These are phyloP conservation scores for Hypoxylon subgilvum DNA, from an alignment of 495 filamentous ascomycete species.

Conservation along the genomic window DNA sequence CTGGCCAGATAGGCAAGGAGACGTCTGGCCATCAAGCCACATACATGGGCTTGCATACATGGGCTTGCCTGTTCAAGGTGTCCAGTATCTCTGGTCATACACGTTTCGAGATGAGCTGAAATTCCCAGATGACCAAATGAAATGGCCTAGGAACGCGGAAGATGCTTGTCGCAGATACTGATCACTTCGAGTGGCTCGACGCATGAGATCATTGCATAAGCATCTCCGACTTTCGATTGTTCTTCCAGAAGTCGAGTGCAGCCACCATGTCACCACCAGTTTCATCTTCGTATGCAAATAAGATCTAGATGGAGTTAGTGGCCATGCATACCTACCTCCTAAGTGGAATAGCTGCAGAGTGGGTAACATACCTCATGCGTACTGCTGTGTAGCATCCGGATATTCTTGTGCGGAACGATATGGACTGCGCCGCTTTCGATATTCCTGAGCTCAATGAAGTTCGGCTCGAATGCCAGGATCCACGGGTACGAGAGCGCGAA, in stretches of 20 bases:
- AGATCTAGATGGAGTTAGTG: constrained; percentile 23
- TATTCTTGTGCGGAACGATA: constrained; percentile 93
- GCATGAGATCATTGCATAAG: constrained; percentile 14
- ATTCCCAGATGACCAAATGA: constrained; percentile 15
- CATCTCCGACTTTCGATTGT: constrained; percentile 53
- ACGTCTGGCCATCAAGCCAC: background rate
- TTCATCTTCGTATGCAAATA: constrained; percentile 96
- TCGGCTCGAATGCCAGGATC: constrained; percentile 97
- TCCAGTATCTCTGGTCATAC: constrained; percentile 35
- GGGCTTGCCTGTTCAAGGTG: too few species aligned
- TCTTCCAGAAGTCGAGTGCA: constrained; percentile 95
- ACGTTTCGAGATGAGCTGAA: constrained; percentile 16
- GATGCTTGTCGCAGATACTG: constrained; percentile 4
- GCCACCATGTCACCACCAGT: constrained; percentile 91
- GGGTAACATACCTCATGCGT: constrained; percentile 83
- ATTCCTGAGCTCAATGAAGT: constrained; percentile 94
- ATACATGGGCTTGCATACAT: constrained; percentile 24
- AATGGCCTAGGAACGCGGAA: constrained; percentile 8
- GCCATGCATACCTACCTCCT: too few species aligned
- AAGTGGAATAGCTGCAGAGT: too few species aligned
- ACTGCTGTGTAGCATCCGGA: constrained; percentile 94
- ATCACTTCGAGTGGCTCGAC: constrained; percentile 9
- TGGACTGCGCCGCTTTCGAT: constrained; percentile 92
- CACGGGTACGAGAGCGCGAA: constrained; percentile 95
- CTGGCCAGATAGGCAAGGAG: constrained; percentile 24